phyloP scores from a whole-genome alignment of 2,329 filamentous ascomycete species.

The Penicillium concentricum region DNA sequence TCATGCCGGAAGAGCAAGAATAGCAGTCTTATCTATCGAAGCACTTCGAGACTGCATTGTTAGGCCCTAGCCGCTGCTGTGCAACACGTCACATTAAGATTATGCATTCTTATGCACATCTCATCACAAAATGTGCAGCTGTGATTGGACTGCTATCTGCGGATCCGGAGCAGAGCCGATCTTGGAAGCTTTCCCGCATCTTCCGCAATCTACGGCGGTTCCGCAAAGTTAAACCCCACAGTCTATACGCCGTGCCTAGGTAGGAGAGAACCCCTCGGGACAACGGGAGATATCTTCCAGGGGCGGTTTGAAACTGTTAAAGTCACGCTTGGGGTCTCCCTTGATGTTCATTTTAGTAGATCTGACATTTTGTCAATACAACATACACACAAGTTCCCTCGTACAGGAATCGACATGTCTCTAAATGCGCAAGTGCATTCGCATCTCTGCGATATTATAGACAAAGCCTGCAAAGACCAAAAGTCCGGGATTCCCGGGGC shows the following conservation, averaged over 20 bases:
- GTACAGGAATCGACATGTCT: not conserved
- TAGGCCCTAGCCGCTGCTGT: not conserved
- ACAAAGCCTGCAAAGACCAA: slow-evolving; percentile 13
- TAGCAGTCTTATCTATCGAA: not conserved
- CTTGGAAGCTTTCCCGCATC: not conserved
- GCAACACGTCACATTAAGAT: not conserved
- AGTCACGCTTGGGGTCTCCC: not conserved
- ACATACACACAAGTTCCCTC: not conserved
- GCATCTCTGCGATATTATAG: not conserved
- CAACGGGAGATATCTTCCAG: too few species aligned
- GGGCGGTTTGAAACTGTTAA: not conserved
- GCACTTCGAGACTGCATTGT: not conserved
- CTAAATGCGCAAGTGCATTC: not conserved
- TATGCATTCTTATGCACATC: too few species aligned
- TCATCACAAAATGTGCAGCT: not conserved
- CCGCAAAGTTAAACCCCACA: not conserved
- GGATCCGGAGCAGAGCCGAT: not conserved
- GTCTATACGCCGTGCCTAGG: not conserved
- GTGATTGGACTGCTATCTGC: not conserved
- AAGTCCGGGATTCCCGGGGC: not conserved
- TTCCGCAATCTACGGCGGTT: not conserved
- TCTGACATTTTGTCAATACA: too few species aligned
- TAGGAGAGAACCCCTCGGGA: not conserved
- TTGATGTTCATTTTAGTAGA: not conserved
- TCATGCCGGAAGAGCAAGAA: not conserved